phyloP scores from a whole-genome alignment of 2,329 filamentous ascomycete species.

The Cytospora schulzeri region DNA sequence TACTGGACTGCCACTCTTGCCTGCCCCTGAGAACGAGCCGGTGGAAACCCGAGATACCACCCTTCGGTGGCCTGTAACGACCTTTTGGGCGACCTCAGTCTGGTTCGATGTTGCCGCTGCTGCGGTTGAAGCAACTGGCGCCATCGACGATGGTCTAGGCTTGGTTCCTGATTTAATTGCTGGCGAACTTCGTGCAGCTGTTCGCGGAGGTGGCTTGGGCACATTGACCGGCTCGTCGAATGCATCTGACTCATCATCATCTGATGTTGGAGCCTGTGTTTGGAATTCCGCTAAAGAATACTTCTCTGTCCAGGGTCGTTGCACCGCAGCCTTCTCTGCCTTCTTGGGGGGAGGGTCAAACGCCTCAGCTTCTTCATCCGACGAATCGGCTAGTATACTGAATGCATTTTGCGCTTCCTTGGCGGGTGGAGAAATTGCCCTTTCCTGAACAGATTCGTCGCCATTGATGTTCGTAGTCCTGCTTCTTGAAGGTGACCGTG shows the following conservation, averaged over 20 bases:
- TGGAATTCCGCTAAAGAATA: neutral
- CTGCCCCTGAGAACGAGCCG: neutral
- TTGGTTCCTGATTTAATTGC: neutral
- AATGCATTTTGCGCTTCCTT: neutral
- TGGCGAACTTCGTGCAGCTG: neutral
- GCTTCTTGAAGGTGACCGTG: neutral
- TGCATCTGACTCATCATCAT: conserved; percentile 8
- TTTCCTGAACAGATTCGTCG: neutral
- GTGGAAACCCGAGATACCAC: neutral
- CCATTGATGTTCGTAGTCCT: neutral
- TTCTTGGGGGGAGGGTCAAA: conserved; percentile 9
- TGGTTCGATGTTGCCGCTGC: neutral
- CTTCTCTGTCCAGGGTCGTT: neutral
- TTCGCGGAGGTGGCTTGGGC: conserved; percentile 1
- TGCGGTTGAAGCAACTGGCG: neutral
- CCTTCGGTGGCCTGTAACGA: neutral
- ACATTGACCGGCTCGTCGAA: conserved; percentile 2
- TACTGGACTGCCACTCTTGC: conserved; percentile 2
- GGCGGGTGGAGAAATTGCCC: neutral
- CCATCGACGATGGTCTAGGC: neutral
- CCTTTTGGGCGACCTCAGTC: neutral
- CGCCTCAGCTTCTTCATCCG: conserved; percentile 13
- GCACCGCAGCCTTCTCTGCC: neutral
- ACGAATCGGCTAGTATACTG: neutral
- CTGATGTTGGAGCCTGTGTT: conserved; percentile 3